Percentiles rank a stretch among this genome's conserved stretches.
Evolutionary conservation across 2,329 filamentous ascomycete species (phyloP).

Genomic region (Cladosporium sp.): DNA sequence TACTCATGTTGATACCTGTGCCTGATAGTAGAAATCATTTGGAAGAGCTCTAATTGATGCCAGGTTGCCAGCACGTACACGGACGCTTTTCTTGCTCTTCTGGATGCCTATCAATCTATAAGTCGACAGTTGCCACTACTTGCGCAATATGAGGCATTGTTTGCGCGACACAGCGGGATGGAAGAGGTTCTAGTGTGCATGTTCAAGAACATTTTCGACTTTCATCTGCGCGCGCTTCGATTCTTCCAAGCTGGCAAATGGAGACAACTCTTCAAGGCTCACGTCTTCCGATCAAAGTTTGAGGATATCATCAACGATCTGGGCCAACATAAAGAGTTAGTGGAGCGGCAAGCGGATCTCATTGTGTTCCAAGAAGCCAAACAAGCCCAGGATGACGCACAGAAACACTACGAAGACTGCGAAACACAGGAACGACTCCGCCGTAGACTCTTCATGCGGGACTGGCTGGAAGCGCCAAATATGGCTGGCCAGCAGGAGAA

Average conservation of each 20-base stretch:
- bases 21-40: not conserved
- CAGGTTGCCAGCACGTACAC: not conserved
- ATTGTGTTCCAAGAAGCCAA: not conserved
- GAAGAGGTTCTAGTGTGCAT: not conserved
- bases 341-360: not conserved
- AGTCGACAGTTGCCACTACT: not conserved
- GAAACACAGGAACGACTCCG: not conserved
- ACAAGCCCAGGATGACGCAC: not conserved
- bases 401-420: not conserved
- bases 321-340: not conserved
- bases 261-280: not conserved
- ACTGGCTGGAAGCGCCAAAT: constrained; percentile 1
- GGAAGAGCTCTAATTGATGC: not conserved
- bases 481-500: not conserved
- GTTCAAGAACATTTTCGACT: not conserved
- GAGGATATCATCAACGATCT: not conserved
- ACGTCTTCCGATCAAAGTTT: not conserved
- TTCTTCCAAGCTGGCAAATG: constrained; percentile 6
- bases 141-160: not conserved
- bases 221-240: not conserved
- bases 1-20: too few relatives aligned
- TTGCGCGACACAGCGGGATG: not conserved
- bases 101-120: not conserved
- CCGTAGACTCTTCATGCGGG: not conserved
- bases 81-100: not conserved